Evolutionary conservation across 805 yeast species (phyloP), one percentile per base, ranked within the genome.

Genomic region (Starmerella tilneyi): DNA sequence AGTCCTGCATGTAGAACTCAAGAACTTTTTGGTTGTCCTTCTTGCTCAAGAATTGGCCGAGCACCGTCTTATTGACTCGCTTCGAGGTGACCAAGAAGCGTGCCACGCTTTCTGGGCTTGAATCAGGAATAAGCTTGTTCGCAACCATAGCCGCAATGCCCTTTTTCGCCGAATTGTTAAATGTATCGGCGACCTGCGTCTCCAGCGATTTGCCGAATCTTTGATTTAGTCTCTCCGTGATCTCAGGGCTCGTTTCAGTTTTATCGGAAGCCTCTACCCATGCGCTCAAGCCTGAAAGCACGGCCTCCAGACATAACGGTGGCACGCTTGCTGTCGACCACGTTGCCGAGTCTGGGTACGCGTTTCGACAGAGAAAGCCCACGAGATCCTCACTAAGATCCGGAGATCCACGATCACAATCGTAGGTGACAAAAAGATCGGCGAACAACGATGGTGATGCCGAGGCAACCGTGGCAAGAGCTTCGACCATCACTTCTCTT

Each of bases 281-380:
- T 24, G 56, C 47, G 76, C 74, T 48, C 33, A 88, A 68, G 45
- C 81, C 77, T 2, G 83, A 72, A 19, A 89, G 67, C 3, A 92
- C 62, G 1, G 96, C 94, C 56, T 92, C 97, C 42, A 92, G 67
- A 56, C 97, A 89, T 7, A 86, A 73, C 0, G 97, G 96, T 0
- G 98, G 97, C 1, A 89, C 94, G 56, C 75, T 80, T 31, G 82
- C 84, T 0, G 95, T 83, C 0, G 94, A 79, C 55, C 73, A 68
- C 9, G 71, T 56, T 0, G 96, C 94, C 9, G 89, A 74, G 58
- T 86, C 94, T 0, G 97, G 94, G 35, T 84, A 72, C 0, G 96
- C 79, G 26, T 86, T 67, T 42, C 81, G 74, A 44, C 94, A 78
- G 44, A 92, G 69, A 37, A 81, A 74, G 37, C 81, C 81, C 33